Percentiles rank a stretch among this genome's conserved stretches.
phyloP scores from a whole-genome alignment of 257 asterid genomes.

The Solanum verrucosum region DNA sequence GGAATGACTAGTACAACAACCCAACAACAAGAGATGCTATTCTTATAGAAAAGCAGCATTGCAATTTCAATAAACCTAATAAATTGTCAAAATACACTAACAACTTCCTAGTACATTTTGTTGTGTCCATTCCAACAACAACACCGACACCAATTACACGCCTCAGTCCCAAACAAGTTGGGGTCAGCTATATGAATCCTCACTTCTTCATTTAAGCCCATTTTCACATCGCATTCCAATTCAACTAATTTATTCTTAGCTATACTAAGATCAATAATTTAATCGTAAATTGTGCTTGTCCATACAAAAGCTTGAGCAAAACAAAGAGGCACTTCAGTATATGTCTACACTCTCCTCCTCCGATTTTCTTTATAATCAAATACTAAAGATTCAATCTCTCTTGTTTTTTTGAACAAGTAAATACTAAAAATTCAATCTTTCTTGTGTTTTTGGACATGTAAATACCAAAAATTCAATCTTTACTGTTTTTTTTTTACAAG shows the following conservation, averaged over 20 bases:
- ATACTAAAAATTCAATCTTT: background rate
- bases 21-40: background rate
- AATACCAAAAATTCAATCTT: background rate
- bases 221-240: background rate
- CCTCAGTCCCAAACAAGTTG: background rate
- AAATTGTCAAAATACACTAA: background rate
- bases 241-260: background rate
- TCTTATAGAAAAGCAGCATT: background rate
- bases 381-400: background rate
- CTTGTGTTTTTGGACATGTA: background rate
- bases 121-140: background rate
- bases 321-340: background rate
- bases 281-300: background rate
- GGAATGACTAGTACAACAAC: background rate
- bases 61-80: background rate
- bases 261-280: background rate
- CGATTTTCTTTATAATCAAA: background rate
- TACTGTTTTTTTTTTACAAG: background rate
- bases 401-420: background rate
- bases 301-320: background rate
- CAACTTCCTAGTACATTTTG: background rate
- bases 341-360: background rate
- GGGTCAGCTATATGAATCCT: background rate
- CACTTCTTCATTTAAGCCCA: background rate
- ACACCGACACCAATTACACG: background rate